Evolutionary conservation across 139 green algal species (phyloP), one percentile per base, ranked within the genome.

Genomic region (Coccomyxa sp.): DNA sequence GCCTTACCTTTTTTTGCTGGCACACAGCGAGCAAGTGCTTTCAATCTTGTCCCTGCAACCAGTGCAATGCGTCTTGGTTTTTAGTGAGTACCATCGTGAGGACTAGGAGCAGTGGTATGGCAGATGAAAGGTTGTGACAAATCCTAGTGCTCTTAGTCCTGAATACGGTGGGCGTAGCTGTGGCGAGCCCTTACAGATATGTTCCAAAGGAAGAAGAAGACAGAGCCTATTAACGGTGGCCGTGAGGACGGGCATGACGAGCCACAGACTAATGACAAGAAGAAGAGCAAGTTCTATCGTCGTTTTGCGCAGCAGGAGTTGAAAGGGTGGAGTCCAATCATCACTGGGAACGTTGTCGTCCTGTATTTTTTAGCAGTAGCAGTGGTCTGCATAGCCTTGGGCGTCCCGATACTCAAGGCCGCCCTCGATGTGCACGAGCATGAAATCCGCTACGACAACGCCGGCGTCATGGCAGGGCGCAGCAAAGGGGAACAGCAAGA

Each of bases 381-480:
- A 13, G 51, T 85, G 30, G 79, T 92, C 17, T 78, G 81, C 16
- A 45, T 92, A 18, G 85, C 85, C 27, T 74, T 93, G 17, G 90
- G 90, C 27, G 83, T 90, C 14, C 82, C 90, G 13, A 85, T 93
- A 13, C 82, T 93, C 0, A 77, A 87, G 0, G 88, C 83, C 13
- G 88, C 90, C 27, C 80, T 91, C 1, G 80, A 81, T 16, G 83
- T 93, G 21, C 28, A 83, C 63, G 82, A 89, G 58, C 82, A 82
- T 74, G 87, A 67, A 21, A 59, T 85, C 10, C 71, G 76, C 17
- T 93, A 93, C 58, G 87, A 88, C 25, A 79, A 88, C 23, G 58
- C 77, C 21, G 88, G 88, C 0, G 58, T 67, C 13, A 77, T 92
- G 13, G 74, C 67, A 9, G 63, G 27, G 25, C 32, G 78, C 21